Evolutionary conservation across 1,284 basidiomycete genomes (phyloP).

Genomic region (Neotropicomus parvogracilis): DNA sequence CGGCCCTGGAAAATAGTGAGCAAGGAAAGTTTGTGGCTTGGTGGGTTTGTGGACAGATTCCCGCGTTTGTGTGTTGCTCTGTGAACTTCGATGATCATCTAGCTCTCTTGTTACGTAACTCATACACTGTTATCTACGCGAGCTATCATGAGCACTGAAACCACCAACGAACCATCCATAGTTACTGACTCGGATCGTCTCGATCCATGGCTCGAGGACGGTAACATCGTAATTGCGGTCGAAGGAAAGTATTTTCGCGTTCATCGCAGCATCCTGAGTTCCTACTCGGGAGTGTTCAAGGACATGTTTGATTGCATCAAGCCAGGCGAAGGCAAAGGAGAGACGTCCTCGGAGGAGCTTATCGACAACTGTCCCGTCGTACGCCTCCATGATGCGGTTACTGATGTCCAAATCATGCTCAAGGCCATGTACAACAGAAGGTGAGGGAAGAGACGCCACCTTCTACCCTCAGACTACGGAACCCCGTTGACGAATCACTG

Average conservation of each 20-base stretch:
- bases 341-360: slow-evolving; percentile 1
- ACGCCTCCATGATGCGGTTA: slow-evolving; percentile 14
- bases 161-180: too few relatives aligned
- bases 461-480: neutral
- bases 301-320: slow-evolving; percentile 10
- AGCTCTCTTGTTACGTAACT: too few relatives aligned
- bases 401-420: slow-evolving; percentile 17
- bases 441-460: slow-evolving; percentile 3
- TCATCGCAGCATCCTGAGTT: slow-evolving; percentile 10
- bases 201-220: slow-evolving; percentile 14
- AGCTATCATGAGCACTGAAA: too few relatives aligned
- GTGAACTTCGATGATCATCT: too few relatives aligned
- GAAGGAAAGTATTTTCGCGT: slow-evolving; percentile 16
- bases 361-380: slow-evolving; percentile 21
- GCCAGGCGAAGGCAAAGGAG: neutral
- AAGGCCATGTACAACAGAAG: slow-evolving; percentile 20
- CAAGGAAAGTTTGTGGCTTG: too few relatives aligned
- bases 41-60: too few relatives aligned
- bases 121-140: too few relatives aligned
- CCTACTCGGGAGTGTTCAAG: slow-evolving; percentile 12
- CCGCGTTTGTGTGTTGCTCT: too few relatives aligned
- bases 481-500: neutral
- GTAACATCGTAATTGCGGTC: slow-evolving; percentile 10
- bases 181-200: slow-evolving; percentile 3
- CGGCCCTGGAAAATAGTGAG: too few relatives aligned